Evolutionary conservation across 768 basidiomycete species (phyloP), one percentile per base, ranked within the genome.

Genomic region (Boletus pseudopeckii): DNA sequence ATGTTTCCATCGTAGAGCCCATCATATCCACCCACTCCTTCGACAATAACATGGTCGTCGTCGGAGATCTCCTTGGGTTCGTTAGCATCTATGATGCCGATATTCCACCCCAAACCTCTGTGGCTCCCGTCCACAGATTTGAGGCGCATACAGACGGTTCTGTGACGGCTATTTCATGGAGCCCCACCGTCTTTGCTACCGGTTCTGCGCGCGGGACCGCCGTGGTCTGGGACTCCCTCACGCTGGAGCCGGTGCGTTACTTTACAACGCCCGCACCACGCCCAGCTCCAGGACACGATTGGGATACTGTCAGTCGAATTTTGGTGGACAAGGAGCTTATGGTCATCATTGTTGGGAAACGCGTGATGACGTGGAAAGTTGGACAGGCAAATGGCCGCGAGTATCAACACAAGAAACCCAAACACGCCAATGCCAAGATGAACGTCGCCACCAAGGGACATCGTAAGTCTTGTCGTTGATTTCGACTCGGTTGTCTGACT

Each of bases 311-410:
- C 17, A 73, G 72, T 33, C 80, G 81, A 61, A 83, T 92, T 32
- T 52, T 84, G 11, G 60, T 92, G 7, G 76, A 77, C 40, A 66
- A 76, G 4, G 79, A 80, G 34, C 72, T 81, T 11, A 53, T 92
- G 22, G 64, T 90, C 42, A 82, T 81, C 11, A 74, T 74, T 32
- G 77, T 86, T 4, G 88, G 83, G 9, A 81, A 79, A 54, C 71
- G 77, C 39, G 80, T 89, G 3, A 71, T 88, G 66, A 77, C 84
- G 1, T 92, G 88, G 86, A 80, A 77, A 59, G 81, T 83, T 6
- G 85, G 81, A 4, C 74, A 72, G 2, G 72, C 76, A 11, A 62
- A 68, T 0, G 67, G 62, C 47, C 57, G 60, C 17, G 63, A 55
- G 13, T 62, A 72, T 51, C 54, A 66, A 6, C 58, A 20, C 37